phyloP scores from a whole-genome alignment of 164 flowering plant species.

The Chloranthus sessilifolius region DNA sequence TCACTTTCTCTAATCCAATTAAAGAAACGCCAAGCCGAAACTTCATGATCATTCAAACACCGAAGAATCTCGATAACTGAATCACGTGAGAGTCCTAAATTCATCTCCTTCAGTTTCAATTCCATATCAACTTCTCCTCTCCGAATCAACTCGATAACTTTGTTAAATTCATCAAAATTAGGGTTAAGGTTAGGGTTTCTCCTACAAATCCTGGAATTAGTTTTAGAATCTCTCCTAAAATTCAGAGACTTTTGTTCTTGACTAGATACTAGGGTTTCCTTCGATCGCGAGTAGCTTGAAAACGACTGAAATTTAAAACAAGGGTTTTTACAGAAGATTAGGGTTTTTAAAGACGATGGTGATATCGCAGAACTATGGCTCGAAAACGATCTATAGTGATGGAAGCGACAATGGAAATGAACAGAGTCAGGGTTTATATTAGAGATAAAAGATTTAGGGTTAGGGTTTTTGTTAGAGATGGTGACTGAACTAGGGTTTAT shows the following conservation, averaged over 20 bases:
- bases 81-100: slow-evolving; percentile 16
- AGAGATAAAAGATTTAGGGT: not conserved
- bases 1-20: slow-evolving; percentile 29
- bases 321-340: not conserved
- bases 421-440: not conserved
- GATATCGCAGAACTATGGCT: not conserved
- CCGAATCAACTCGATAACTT: slow-evolving; percentile 31
- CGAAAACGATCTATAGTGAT: slow-evolving; percentile 1
- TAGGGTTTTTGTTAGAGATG: too few species aligned
- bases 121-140: slow-evolving; percentile 28
- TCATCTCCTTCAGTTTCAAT: slow-evolving; percentile 24
- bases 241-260: not conserved
- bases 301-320: too few species aligned
- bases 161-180: slow-evolving; percentile 11
- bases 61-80: slow-evolving; percentile 25
- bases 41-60: slow-evolving; percentile 28
- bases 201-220: slow-evolving; percentile 1
- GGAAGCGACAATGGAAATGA: not conserved
- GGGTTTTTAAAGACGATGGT: not conserved
- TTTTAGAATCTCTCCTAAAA: too few species aligned
- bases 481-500: too few species aligned
- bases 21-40: slow-evolving; percentile 51
- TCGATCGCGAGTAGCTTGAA: too few species aligned
- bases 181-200: not conserved
- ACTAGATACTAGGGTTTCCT: not conserved